Conservation (phyloP, 371 early-diverging fungal species). For the Syncephalastrum monosporum region DNA sequence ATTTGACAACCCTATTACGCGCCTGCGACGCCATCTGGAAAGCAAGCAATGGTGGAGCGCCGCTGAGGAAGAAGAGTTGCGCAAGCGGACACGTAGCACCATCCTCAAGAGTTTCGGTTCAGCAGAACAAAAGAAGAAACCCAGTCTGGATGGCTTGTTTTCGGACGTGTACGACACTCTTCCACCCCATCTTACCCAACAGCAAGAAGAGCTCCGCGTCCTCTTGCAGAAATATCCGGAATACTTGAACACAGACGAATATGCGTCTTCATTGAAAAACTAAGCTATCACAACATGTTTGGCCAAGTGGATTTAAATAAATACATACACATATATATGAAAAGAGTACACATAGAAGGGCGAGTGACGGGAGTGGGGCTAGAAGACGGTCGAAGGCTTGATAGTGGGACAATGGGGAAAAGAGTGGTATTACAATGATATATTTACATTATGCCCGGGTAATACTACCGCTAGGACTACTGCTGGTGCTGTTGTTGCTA, state of each 20-base stretch:
- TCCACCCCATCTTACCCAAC: conserved; percentile 74
- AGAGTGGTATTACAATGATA: too few species aligned
- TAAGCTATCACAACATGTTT: too few species aligned
- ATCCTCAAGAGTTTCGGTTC: conserved; percentile 78
- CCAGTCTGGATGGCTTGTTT: conserved; percentile 79
- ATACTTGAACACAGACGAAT: conserved; percentile 69
- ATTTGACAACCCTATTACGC: conserved; percentile 87
- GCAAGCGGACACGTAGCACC: conserved; percentile 63
- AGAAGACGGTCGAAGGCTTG: too few species aligned
- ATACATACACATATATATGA: too few species aligned
- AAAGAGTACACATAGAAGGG: too few species aligned
- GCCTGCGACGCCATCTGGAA: conserved; percentile 90
- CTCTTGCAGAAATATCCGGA: conserved; percentile 87
- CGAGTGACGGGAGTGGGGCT: too few species aligned
- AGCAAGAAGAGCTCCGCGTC: conserved; percentile 75
- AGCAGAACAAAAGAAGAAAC: conserved; percentile 91
- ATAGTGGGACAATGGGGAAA: too few species aligned
- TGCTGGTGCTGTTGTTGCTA: too few species aligned
- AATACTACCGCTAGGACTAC: too few species aligned
- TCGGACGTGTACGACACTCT: conserved; percentile 92
- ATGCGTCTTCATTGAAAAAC: conserved; percentile 12
- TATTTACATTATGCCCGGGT: too few species aligned
- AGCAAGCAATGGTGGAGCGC: conserved; percentile 84
- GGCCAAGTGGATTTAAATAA: too few species aligned
- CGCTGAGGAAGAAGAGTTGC: conserved; percentile 68